phyloP scores from a whole-genome alignment of 2,329 filamentous ascomycete genomes.

The Monilinia laxa region DNA sequence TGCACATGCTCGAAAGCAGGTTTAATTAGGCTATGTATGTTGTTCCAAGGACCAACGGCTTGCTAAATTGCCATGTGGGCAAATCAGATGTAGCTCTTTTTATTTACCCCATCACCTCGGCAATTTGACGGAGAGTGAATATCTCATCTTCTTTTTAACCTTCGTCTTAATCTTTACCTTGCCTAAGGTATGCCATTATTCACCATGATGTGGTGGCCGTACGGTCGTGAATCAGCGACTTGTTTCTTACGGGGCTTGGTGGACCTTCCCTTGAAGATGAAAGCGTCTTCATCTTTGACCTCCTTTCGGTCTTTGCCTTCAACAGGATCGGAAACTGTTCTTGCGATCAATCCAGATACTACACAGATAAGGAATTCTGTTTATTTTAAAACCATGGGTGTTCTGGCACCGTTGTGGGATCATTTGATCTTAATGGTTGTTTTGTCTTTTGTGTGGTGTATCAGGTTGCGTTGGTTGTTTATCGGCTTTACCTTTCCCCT shows the following conservation, averaged over 20 bases:
- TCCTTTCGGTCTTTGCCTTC: too few relatives aligned
- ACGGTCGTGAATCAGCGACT: too few relatives aligned
- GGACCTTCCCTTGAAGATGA: too few relatives aligned
- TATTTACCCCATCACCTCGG: not conserved
- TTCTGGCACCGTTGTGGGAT: not conserved
- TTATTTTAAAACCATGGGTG: not conserved
- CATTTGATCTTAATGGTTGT: not conserved
- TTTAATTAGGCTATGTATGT: too few relatives aligned
- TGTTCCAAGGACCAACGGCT: too few relatives aligned
- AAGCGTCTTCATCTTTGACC: not conserved
- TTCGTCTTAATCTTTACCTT: too few relatives aligned
- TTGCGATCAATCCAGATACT: not conserved
- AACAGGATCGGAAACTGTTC: too few relatives aligned
- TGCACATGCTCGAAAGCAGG: too few relatives aligned
- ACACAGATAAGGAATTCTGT: not conserved
- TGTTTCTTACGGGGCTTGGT: too few relatives aligned
- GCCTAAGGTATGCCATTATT: too few relatives aligned
- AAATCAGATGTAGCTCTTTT: not conserved
- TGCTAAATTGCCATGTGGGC: not conserved
- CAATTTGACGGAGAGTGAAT: not conserved
- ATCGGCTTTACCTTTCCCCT: conserved; percentile 18
- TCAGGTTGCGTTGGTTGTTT: conserved; percentile 1
- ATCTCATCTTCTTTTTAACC: too few relatives aligned
- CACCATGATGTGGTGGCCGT: not conserved
- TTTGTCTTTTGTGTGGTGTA: not conserved